These are phyloP conservation scores for Cyclotella choctawhatcheeana DNA, from an alignment of 108 stramenopile genomes.

Conservation along the genomic window DNA sequence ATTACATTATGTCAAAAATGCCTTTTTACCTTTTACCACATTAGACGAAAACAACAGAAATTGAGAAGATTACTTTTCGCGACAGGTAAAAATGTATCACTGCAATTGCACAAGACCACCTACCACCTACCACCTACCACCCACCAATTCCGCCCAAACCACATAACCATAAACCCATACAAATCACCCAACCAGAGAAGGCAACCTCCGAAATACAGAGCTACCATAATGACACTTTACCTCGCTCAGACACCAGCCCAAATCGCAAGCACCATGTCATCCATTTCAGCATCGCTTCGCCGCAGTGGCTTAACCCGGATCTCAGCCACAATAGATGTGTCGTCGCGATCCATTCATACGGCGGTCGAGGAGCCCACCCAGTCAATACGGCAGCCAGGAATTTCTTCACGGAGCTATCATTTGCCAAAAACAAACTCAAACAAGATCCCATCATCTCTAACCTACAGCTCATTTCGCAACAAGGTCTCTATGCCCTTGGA, in stretches of 20 bases:
- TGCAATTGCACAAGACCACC: too few species aligned
- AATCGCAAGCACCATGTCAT: constrained; percentile 18
- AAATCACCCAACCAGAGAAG: too few species aligned
- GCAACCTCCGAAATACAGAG: too few species aligned
- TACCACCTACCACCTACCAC: too few species aligned
- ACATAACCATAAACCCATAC: too few species aligned
- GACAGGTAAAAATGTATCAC: too few species aligned
- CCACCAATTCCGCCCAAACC: too few species aligned
- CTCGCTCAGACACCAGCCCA: neutral
- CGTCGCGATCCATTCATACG: constrained; percentile 7
- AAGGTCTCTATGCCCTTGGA: constrained; percentile 47
- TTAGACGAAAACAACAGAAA: too few species aligned
- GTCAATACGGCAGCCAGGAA: constrained; percentile 18
- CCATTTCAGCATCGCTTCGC: constrained; percentile 17
- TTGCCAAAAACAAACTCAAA: constrained; percentile 2
- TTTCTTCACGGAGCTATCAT: constrained; percentile 18
- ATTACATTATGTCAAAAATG: too few species aligned
- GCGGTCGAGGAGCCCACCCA: neutral
- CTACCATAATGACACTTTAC: neutral
- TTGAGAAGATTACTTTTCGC: too few species aligned
- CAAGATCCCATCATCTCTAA: constrained; percentile 3
- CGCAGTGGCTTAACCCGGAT: neutral
- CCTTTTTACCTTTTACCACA: too few species aligned
- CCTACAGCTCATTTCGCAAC: constrained; percentile 47
- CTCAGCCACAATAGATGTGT: neutral